These are phyloP conservation scores for Thymus mandschuricus DNA, from an alignment of 257 asterid species.

Conservation along the genomic window DNA sequence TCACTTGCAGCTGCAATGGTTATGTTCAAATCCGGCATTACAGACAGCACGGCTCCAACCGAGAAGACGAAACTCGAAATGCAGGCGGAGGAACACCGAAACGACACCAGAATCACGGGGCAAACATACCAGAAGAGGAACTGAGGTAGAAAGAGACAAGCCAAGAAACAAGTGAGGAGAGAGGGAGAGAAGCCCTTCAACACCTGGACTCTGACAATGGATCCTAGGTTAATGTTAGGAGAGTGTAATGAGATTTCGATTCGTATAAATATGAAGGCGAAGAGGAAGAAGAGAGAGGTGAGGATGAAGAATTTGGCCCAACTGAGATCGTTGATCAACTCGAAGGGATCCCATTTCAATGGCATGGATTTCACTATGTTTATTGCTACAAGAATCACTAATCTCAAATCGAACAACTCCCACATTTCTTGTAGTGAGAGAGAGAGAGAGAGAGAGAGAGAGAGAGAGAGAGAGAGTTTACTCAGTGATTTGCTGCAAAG, in stretches of 20 bases:
- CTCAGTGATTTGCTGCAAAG: no score
- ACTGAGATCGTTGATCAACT: constrained; percentile 15
- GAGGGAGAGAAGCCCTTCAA: constrained; percentile 26
- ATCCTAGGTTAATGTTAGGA: constrained; percentile 3
- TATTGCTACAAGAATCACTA: neutral
- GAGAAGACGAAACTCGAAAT: neutral
- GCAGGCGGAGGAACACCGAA: constrained; percentile 10
- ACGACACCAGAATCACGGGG: constrained; percentile 30
- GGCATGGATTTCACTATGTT: constrained; percentile 32
- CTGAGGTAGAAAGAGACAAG: constrained; percentile 31
- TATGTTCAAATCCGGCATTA: constrained; percentile 15
- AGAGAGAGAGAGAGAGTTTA: no score
- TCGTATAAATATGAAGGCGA: constrained; percentile 18
- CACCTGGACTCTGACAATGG: constrained; percentile 18
- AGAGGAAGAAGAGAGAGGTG: constrained; percentile 18
- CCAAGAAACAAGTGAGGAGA: constrained; percentile 27
- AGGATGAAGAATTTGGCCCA: constrained; percentile 35
- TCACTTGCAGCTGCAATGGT: neutral
- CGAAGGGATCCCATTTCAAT: constrained; percentile 40
- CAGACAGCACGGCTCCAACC: neutral
- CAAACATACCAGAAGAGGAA: constrained; percentile 35
- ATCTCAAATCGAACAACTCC: constrained; percentile 22
- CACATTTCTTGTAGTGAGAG: neutral
- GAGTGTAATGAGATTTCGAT: constrained; percentile 23
- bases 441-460: no score